Percentiles rank a stretch among this genome's conserved stretches.
phyloP scores from a whole-genome alignment of 2,329 filamentous ascomycete genomes.

The Aspergillus tamarii region DNA sequence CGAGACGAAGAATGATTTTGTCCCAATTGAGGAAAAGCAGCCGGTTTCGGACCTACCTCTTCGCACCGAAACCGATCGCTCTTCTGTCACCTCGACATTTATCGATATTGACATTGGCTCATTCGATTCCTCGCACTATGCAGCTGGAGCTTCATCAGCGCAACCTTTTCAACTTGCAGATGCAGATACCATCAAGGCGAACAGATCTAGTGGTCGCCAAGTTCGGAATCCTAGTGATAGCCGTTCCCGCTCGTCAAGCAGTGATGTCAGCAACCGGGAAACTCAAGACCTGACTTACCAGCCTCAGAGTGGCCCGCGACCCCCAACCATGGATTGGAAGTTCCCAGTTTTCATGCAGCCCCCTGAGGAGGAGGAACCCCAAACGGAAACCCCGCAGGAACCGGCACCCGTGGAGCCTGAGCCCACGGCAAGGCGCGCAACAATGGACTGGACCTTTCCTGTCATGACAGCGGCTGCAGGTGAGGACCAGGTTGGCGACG shows the following conservation, averaged over 20 bases:
- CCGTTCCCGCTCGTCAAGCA: conserved; percentile 36
- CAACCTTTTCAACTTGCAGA: conserved; percentile 56
- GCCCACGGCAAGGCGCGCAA: conserved; percentile 41
- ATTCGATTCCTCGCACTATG: conserved; percentile 54
- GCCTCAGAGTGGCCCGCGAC: conserved; percentile 42
- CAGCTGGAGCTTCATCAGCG: conserved; percentile 54
- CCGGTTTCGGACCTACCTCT: conserved; percentile 59
- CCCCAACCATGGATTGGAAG: conserved; percentile 53
- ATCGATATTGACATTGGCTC: conserved; percentile 62
- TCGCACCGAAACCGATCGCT: conserved; percentile 49
- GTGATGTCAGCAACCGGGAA: conserved; percentile 30
- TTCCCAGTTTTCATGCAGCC: conserved; percentile 42
- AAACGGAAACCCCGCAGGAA: conserved; percentile 12
- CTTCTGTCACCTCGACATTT: conserved; percentile 52
- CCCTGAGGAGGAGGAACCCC: conserved; percentile 17
- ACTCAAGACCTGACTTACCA: conserved; percentile 35
- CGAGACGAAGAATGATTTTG: conserved; percentile 55
- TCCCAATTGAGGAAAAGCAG: conserved; percentile 46
- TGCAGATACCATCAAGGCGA: conserved; percentile 60
- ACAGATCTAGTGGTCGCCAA: conserved; percentile 53
- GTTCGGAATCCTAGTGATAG: conserved; percentile 41
- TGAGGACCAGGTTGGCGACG: conserved; percentile 7
- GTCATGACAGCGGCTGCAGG: conserved; percentile 36
- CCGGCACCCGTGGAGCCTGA: conserved; percentile 15
- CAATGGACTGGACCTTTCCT: conserved; percentile 61